These are phyloP conservation scores for Phaffomyces antillensis DNA, from an alignment of 805 yeast genomes.

Conservation along the genomic window DNA sequence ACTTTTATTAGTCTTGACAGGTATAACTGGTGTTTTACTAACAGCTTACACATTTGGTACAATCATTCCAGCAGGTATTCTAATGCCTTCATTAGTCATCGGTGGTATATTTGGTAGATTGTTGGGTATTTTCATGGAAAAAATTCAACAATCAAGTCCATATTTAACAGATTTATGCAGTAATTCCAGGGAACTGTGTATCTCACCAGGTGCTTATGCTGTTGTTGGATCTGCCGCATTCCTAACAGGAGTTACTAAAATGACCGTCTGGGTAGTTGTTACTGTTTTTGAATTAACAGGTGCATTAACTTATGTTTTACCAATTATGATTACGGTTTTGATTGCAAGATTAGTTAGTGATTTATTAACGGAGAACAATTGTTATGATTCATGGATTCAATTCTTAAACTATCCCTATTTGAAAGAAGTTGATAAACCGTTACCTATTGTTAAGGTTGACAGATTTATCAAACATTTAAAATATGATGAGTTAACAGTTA, in stretches of 20 bases:
- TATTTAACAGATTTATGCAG: conserved; percentile 32
- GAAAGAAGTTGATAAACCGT: conserved; percentile 31
- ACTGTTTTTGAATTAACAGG: conserved; percentile 81
- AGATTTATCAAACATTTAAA: conserved; percentile 30
- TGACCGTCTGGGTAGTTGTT: conserved; percentile 76
- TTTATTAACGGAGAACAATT: conserved; percentile 46
- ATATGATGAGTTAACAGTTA: conserved; percentile 19
- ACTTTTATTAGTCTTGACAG: conserved; percentile 13
- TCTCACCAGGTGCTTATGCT: conserved; percentile 84
- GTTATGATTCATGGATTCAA: conserved; percentile 55
- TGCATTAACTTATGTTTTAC: conserved; percentile 75
- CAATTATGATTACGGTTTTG: conserved; percentile 80
- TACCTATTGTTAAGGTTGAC: conserved; percentile 31
- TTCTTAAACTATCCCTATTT: conserved; percentile 36
- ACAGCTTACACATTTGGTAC: conserved; percentile 66
- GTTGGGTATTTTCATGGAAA: conserved; percentile 45
- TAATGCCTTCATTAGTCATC: conserved; percentile 55
- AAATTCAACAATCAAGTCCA: conserved; percentile 34
- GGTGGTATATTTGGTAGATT: conserved; percentile 57
- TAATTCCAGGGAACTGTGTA: conserved; percentile 43
- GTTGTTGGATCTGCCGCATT: conserved; percentile 85
- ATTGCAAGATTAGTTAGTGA: conserved; percentile 69
- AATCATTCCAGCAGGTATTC: conserved; percentile 59
- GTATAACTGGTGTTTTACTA: conserved; percentile 47
- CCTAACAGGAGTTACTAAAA: conserved; percentile 71